Conservation (phyloP, 2,329 filamentous ascomycete genomes). For the Xylaria sp. region DNA sequence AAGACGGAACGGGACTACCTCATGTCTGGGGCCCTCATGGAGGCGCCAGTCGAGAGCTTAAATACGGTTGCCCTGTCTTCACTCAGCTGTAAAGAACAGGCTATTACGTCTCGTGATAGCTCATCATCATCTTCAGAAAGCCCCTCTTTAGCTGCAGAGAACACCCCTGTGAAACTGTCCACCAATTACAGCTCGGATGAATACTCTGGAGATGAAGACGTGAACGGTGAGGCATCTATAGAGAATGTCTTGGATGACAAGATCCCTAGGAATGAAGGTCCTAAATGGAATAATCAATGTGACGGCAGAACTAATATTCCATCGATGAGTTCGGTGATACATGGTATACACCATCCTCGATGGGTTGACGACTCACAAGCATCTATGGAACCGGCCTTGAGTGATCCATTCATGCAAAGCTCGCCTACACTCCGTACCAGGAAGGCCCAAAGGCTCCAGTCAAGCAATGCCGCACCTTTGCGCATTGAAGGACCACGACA, state of each 20-base stretch:
- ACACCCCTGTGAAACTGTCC: neutral
- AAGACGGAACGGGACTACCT: neutral
- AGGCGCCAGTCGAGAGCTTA: neutral
- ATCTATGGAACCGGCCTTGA: neutral
- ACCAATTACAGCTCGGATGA: neutral
- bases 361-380: neutral
- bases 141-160: neutral
- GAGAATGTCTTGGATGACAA: neutral
- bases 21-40: slow-evolving; percentile 23
- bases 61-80: neutral
- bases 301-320: neutral
- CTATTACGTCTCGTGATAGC: too few species aligned
- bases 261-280: neutral
- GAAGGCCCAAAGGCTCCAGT: neutral
- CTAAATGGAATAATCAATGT: neutral
- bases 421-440: slow-evolving; percentile 4
- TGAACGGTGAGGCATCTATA: neutral
- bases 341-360: neutral
- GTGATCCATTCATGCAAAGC: neutral
- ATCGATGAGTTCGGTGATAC: too few species aligned
- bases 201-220: neutral
- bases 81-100: too few species aligned
- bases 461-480: neutral
- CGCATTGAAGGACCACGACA: neutral
- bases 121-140: too few species aligned